These are phyloP conservation scores for Hysterangium stoloniferum DNA, from an alignment of 768 basidiomycete species.

Conservation along the genomic window DNA sequence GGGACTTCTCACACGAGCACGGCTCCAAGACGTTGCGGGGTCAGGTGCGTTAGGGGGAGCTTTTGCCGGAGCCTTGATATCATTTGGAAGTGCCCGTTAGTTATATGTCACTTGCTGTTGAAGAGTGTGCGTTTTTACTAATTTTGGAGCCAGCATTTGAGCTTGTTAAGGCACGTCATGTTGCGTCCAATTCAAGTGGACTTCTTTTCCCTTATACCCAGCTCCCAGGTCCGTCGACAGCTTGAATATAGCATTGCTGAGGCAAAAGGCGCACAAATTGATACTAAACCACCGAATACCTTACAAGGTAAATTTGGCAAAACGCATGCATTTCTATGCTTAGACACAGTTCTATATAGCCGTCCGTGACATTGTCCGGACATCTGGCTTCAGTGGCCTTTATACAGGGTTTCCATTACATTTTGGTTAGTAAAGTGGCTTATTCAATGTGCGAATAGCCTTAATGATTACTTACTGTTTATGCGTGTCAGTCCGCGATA, in stretches of 20 bases:
- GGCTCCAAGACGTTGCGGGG: slow-evolving; percentile 60
- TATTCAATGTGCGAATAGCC: neutral
- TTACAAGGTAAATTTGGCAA: slow-evolving; percentile 27
- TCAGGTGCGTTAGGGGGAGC: slow-evolving; percentile 81
- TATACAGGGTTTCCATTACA: slow-evolving; percentile 87
- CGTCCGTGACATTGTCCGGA: slow-evolving; percentile 67
- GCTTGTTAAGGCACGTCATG: slow-evolving; percentile 74
- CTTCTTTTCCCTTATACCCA: neutral
- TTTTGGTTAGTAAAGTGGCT: slow-evolving; percentile 45
- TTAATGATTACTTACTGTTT: slow-evolving; percentile 8
- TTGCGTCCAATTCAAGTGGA: neutral
- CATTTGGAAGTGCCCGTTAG: slow-evolving; percentile 83
- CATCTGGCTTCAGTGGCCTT: slow-evolving; percentile 55
- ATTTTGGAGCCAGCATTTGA: slow-evolving; percentile 59
- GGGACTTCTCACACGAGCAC: slow-evolving; percentile 50
- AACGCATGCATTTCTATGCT: neutral
- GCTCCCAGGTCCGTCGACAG: slow-evolving; percentile 71
- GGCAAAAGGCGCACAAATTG: slow-evolving; percentile 61
- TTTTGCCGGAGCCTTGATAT: slow-evolving; percentile 83
- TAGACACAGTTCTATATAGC: slow-evolving; percentile 28
- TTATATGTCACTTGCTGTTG: slow-evolving; percentile 19
- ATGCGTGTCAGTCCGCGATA: slow-evolving; percentile 64
- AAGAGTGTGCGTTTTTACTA: too few species aligned
- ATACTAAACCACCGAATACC: slow-evolving; percentile 73
- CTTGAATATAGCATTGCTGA: slow-evolving; percentile 88